Percentiles rank a stretch among this genome's conserved stretches.
phyloP scores from a whole-genome alignment of 768 basidiomycete species.

The Lactarius pseudohatsudake region DNA sequence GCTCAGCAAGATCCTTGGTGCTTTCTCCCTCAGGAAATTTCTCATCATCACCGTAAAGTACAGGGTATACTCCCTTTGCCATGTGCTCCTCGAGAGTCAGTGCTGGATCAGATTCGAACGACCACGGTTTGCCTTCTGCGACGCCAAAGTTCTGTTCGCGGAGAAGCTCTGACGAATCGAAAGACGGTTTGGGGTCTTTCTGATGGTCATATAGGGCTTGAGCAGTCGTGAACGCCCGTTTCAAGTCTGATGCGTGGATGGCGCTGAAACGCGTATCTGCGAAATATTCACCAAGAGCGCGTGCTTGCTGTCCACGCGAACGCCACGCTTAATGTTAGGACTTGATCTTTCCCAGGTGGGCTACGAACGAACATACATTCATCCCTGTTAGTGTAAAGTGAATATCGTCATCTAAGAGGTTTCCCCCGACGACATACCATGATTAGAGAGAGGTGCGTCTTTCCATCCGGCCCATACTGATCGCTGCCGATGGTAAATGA shows the following conservation, averaged over 20 bases:
- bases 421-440: conserved; percentile 47
- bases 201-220: conserved; percentile 53
- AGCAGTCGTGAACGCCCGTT: conserved; percentile 64
- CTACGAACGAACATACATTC: conserved; percentile 32
- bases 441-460: conserved; percentile 71
- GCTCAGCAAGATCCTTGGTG: conserved; percentile 54
- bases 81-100: conserved; percentile 46
- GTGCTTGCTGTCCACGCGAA: conserved; percentile 34
- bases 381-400: conserved; percentile 32
- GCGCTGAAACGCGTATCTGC: conserved; percentile 47
- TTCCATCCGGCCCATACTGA: conserved; percentile 73
- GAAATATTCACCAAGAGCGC: conserved; percentile 54
- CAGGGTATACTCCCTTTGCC: conserved; percentile 53
- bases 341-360: not conserved
- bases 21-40: conserved; percentile 75
- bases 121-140: conserved; percentile 64
- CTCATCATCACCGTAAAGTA: conserved; percentile 44
- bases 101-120: conserved; percentile 30
- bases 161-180: conserved; percentile 51
- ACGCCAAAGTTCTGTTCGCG: conserved; percentile 70
- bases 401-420: not conserved
- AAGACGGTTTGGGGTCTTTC: conserved; percentile 44
- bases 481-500: conserved; percentile 32
- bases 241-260: conserved; percentile 66
- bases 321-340: not conserved